Conservation (phyloP, 139 green algal species). For the Haematococcus lacustris region DNA sequence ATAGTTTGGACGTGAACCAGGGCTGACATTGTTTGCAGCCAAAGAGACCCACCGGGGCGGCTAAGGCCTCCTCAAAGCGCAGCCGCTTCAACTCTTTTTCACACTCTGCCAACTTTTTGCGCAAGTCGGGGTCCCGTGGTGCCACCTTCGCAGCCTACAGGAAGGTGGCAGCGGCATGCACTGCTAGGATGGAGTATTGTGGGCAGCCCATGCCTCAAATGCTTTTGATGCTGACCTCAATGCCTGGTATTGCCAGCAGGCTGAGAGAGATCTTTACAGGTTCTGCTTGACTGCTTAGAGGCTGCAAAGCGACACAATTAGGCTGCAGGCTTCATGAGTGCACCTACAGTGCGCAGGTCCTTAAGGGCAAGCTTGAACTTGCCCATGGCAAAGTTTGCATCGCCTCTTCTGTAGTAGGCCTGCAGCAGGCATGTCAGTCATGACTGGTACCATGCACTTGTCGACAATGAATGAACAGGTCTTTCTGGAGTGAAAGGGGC, state of each 20-base stretch:
- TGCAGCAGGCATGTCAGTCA: slow-evolving; percentile 23
- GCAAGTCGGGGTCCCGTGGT: slow-evolving; percentile 81
- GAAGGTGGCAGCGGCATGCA: too few relatives aligned
- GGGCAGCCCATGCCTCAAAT: too few relatives aligned
- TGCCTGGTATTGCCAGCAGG: too few relatives aligned
- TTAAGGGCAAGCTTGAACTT: slow-evolving; percentile 85
- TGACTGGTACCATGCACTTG: not conserved
- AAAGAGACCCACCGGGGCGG: slow-evolving; percentile 58
- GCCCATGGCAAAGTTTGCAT: slow-evolving; percentile 79
- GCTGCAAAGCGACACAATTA: too few relatives aligned
- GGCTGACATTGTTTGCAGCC: too few relatives aligned
- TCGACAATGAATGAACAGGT: not conserved
- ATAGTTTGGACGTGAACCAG: too few relatives aligned
- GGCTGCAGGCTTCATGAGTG: not conserved
- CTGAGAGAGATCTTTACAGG: too few relatives aligned
- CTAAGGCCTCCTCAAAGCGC: slow-evolving; percentile 82
- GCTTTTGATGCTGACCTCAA: too few relatives aligned
- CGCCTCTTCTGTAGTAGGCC: slow-evolving; percentile 89
- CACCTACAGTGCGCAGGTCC: slow-evolving; percentile 74
- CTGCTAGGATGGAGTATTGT: too few relatives aligned
- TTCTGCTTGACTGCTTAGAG: too few relatives aligned
- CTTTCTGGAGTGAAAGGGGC: not conserved
- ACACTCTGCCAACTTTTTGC: slow-evolving; percentile 80
- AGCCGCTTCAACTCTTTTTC: slow-evolving; percentile 84
- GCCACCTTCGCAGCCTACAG: slow-evolving; percentile 64